Percentiles rank a stretch among this genome's conserved stretches.
These are phyloP conservation scores for Omphalotus olearius DNA, from an alignment of 1,284 basidiomycete species.

Conservation along the genomic window DNA sequence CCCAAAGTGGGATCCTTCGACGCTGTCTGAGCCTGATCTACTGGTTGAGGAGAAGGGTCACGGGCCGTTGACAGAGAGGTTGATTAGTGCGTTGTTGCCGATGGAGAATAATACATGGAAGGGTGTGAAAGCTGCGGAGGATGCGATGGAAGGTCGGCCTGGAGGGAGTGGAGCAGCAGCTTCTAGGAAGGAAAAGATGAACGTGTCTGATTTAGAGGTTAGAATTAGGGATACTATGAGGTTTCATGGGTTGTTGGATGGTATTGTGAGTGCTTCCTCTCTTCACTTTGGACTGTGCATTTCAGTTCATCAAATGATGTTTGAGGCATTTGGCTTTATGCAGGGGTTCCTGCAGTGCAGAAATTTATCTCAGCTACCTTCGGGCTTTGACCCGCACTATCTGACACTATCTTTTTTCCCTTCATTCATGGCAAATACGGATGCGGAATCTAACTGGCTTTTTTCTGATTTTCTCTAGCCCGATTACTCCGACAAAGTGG, in stretches of 20 bases:
- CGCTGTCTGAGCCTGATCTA: slow-evolving; percentile 60
- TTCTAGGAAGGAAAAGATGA: slow-evolving; percentile 65
- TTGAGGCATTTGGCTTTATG: neutral
- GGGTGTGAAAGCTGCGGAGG: slow-evolving; percentile 73
- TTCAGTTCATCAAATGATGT: neutral
- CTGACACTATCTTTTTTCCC: neutral
- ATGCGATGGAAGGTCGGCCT: slow-evolving; percentile 77
- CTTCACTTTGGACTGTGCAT: neutral
- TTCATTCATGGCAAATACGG: neutral
- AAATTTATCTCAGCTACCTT: slow-evolving; percentile 7
- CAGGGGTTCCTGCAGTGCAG: slow-evolving; percentile 2
- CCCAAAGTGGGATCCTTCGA: slow-evolving; percentile 71
- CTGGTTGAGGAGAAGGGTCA: slow-evolving; percentile 68
- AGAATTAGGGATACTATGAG: slow-evolving; percentile 69
- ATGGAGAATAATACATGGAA: slow-evolving; percentile 63
- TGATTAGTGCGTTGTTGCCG: slow-evolving; percentile 75
- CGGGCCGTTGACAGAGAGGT: slow-evolving; percentile 75
- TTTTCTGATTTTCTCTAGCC: slow-evolving; percentile 41
- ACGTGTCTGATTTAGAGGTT: slow-evolving; percentile 66
- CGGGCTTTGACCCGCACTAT: neutral
- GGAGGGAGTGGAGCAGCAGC: slow-evolving; percentile 71
- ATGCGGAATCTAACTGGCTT: slow-evolving; percentile 2
- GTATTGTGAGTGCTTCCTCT: slow-evolving; percentile 39
- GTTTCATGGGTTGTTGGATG: slow-evolving; percentile 58
- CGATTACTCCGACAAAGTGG: slow-evolving; percentile 74